Conservation (phyloP, 2,329 filamentous ascomycete genomes). For the Fusarium sterilihyphosum region DNA sequence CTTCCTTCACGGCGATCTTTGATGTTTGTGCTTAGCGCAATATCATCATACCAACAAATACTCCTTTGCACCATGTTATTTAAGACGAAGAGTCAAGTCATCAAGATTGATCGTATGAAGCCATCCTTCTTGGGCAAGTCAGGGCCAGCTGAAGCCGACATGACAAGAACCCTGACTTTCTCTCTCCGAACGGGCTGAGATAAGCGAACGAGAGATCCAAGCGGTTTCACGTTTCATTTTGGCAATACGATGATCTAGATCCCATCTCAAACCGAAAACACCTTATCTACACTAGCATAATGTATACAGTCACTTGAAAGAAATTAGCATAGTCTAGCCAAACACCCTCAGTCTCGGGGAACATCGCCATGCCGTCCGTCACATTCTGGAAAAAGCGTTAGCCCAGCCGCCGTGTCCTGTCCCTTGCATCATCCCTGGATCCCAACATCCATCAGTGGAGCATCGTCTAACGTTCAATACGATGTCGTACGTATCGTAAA, state of each 20-base stretch:
- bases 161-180: background rate
- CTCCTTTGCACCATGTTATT: background rate
- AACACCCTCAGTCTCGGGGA: background rate
- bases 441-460: background rate
- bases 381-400: background rate
- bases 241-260: background rate
- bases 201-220: background rate
- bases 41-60: background rate
- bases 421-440: background rate
- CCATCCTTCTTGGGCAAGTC: background rate
- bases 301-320: background rate
- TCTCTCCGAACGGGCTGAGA: background rate
- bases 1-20: background rate
- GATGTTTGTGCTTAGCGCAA: background rate
- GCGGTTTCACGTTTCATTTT: background rate
- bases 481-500: conserved; percentile 3
- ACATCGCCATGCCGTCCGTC: background rate
- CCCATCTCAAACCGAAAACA: background rate
- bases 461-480: background rate
- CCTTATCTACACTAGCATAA: background rate
- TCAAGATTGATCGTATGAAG: background rate
- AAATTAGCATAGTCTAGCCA: background rate
- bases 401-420: background rate
- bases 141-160: background rate
- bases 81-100: background rate